Evolutionary conservation across 1,284 basidiomycete genomes (phyloP), one percentile per base, ranked within the genome.

Genomic region (Athelia sp.): DNA sequence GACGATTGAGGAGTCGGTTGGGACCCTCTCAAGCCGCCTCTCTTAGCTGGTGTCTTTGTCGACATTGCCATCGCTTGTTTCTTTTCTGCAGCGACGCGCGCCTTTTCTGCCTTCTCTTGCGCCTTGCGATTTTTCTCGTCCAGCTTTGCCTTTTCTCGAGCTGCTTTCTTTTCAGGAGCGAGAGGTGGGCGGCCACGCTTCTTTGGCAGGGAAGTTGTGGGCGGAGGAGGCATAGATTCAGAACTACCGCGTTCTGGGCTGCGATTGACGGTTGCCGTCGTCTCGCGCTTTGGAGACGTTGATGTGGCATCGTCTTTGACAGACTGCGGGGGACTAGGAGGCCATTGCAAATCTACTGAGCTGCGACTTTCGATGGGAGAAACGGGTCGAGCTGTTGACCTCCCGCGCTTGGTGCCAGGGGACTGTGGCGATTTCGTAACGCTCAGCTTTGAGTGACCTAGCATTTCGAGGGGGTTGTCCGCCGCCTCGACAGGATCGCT

Each of bases 401-500:
- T 32, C 47, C 26, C n/a, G n/a, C n/a, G n/a, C n/a, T n/a, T n/a
- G n/a, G n/a, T n/a, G n/a, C n/a, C n/a, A n/a, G n/a, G n/a, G n/a
- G n/a, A n/a, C n/a, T n/a, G n/a, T n/a, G n/a, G n/a, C n/a, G n/a
- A n/a, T n/a, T n/a, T n/a, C n/a, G n/a, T n/a, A n/a, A n/a, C n/a
- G 31, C 47, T 47, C 9, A 29, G 17, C 35, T 40, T 17, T 21
- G 24, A n/a, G 3, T 15, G n/a, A 26, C 18, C 2, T 42, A 18
- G 6, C 19, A 24, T 18, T 31, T 53, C 44, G 8, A 54, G 56
- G 47, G 62, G 52, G 23, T 60, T 60, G n/a, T 70, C 68, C 3
- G 61, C 57, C 22, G 60, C 58, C 46, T 69, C 66, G 48, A 71
- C 70, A 4, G 63, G 64, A 45, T 72, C 68, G 9, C 19, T 54